A percentile compares a stretch with the other conserved stretches of the same genome.
Evolutionary conservation across 2,329 filamentous ascomycete species (phyloP).

Genomic region (Phaeosphaeriaceae sp.): DNA sequence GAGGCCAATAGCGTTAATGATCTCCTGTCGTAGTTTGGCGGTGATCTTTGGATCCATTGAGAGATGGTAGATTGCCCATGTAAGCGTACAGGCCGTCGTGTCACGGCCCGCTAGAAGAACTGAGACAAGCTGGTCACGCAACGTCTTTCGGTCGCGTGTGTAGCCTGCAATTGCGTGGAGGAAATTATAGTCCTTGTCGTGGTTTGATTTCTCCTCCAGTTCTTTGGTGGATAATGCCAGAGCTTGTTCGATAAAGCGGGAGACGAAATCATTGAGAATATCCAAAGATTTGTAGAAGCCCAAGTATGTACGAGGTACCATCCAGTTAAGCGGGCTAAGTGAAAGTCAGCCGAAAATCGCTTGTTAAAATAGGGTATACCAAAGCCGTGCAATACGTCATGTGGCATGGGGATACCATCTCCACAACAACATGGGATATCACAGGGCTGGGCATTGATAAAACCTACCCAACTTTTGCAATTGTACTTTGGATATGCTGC

Average conservation of each 20-base stretch:
- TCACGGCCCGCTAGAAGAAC: conserved; percentile 85
- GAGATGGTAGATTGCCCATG: conserved; percentile 84
- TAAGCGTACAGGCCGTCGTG: conserved; percentile 82
- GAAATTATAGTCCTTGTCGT: conserved; percentile 79
- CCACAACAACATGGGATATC: no score
- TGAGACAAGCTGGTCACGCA: conserved; percentile 78
- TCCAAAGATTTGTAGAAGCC: conserved; percentile 69
- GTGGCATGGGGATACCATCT: no score
- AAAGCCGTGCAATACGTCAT: no score
- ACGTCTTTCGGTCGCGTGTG: conserved; percentile 70
- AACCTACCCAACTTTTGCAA: conserved; percentile 66
- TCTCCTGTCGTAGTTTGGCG: conserved; percentile 73
- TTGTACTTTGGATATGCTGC: conserved; percentile 73
- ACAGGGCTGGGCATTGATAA: no score
- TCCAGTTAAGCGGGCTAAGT: conserved; percentile 62
- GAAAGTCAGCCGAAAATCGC: conserved; percentile 7
- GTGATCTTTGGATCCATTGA: conserved; percentile 72
- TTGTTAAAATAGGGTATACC: not conserved
- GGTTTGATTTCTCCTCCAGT: conserved; percentile 74
- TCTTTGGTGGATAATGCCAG: conserved; percentile 73
- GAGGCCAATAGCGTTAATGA: conserved; percentile 69
- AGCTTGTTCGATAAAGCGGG: conserved; percentile 76
- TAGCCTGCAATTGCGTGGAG: conserved; percentile 82
- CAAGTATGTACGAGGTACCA: conserved; percentile 68
- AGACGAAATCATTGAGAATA: conserved; percentile 76